Conservation (phyloP, 2,329 filamentous ascomycete genomes). For the Chaetoscypha palmicola region DNA sequence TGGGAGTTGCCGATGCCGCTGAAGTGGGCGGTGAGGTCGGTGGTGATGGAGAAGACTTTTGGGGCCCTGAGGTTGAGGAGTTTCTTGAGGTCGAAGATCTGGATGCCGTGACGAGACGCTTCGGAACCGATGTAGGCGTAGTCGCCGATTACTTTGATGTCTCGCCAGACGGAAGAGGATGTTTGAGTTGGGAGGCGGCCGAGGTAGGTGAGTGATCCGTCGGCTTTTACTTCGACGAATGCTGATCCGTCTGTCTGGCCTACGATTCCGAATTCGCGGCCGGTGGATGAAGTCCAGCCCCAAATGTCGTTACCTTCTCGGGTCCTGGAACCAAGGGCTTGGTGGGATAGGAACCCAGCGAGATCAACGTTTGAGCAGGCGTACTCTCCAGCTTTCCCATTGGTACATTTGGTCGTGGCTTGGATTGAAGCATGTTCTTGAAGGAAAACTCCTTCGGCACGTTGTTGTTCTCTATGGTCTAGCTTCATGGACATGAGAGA, state of each 20-base stretch:
- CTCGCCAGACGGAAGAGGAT: not conserved
- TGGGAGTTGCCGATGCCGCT: not conserved
- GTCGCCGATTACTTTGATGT: not conserved
- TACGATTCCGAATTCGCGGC: not conserved
- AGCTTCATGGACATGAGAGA: not conserved
- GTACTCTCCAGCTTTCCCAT: not conserved
- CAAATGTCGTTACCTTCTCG: not conserved
- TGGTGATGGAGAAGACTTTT: not conserved
- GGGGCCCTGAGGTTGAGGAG: not conserved
- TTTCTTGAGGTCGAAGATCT: conserved; percentile 1
- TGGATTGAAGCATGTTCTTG: not conserved
- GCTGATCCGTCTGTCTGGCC: not conserved
- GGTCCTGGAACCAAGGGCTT: not conserved
- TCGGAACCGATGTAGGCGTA: not conserved
- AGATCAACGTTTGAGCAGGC: not conserved
- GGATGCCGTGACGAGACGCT: not conserved
- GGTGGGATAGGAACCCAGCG: not conserved
- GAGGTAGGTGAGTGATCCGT: not conserved
- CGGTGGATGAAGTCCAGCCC: conserved; percentile 1
- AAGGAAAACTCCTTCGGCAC: not conserved
- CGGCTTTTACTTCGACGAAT: not conserved
- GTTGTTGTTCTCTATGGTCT: not conserved
- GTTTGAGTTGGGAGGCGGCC: conserved; percentile 3
- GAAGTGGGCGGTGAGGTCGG: not conserved
- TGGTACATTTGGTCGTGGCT: not conserved